Conservation (phyloP, 495 filamentous ascomycete species). For the Hapsidospora chrysogenum region DNA sequence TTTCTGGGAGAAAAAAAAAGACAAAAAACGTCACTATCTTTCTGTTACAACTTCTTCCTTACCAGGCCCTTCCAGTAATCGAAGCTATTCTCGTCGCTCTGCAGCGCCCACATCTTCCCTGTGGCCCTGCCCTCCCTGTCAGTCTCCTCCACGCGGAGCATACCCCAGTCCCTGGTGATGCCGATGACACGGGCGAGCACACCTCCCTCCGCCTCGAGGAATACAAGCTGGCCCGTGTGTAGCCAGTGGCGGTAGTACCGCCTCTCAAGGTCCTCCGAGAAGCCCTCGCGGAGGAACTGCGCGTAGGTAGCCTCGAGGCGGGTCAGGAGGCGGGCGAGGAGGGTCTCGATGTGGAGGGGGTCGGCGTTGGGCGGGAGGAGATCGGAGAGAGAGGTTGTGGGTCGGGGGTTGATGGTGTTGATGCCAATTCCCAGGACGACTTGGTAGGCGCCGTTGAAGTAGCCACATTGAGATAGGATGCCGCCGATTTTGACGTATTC, state of each 20-base stretch:
- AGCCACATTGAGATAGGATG: conserved; percentile 82
- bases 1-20: too few relatives aligned
- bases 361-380: conserved; percentile 39
- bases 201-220: conserved; percentile 68
- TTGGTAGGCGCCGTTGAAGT: conserved; percentile 59
- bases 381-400: conserved; percentile 73
- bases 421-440: conserved; percentile 81
- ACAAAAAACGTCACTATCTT: too few relatives aligned
- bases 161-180: conserved; percentile 75
- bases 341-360: conserved; percentile 56
- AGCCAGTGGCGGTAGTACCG: conserved; percentile 81
- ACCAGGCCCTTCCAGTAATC: conserved; percentile 90
- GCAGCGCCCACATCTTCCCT: conserved; percentile 65
- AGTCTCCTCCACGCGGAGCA: conserved; percentile 71
- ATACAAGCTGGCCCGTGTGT: conserved; percentile 80
- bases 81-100: conserved; percentile 97
- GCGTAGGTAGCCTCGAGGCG: conserved; percentile 65
- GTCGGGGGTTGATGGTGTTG: conserved; percentile 72
- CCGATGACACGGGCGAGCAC: conserved; percentile 68
- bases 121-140: conserved; percentile 53
- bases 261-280: conserved; percentile 50
- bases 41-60: conserved; percentile 63
- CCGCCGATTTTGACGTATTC: conserved; percentile 84
- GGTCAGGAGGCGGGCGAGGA: conserved; percentile 69
- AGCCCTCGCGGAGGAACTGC: conserved; percentile 56